Evolutionary conservation across 2,329 filamentous ascomycete species (phyloP), one percentile per base, ranked within the genome.

Genomic region (Talaromyces sp.): DNA sequence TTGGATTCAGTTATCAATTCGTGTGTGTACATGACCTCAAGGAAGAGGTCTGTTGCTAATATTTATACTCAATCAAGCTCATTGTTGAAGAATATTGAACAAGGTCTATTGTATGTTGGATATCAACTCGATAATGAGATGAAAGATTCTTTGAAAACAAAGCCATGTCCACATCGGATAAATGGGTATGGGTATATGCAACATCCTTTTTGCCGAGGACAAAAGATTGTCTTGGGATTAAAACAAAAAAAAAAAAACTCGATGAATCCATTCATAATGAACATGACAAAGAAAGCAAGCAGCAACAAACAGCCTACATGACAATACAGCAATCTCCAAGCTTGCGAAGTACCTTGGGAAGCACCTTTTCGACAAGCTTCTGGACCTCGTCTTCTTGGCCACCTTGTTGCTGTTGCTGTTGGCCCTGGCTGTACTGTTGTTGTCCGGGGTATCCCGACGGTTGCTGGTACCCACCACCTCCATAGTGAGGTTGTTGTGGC

Each of bases 271-370:
- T 16, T 18, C 27, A 34, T 44, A 28, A 60, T 7, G 12, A 30
- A 33, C 23, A 44, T n/a, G 31, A 10, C 8, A 28, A 47, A 14
- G 52, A 57, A 42, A 10, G 33, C 30, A 27, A 47, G 12, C 12
- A 12, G 16, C 33, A 31, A 50, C 8, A 57, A 44, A n/a, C 4
- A 47, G 7, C 9, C 79, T 79, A 94, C 90, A 93, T 93, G 69
- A 94, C 85, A 44, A 85, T 79, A 79, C 90, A 93, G 76, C 89
- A 93, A 62, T 78, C 79, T 75, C 86, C 87, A 73, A 92, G 72
- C 77, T 87, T 87, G 70, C 81, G 83, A 65, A 90, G 70, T 40
- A 91, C 70, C 72, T 79, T 84, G 7, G 84, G 83, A 67, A 90
- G 70, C 34, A 86, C 71, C 72, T 85, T 86, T 73, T 84, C 85